Evolutionary conservation across 2,329 filamentous ascomycete genomes (phyloP), one percentile per base, ranked within the genome.

Genomic region (Colletotrichum sp.): DNA sequence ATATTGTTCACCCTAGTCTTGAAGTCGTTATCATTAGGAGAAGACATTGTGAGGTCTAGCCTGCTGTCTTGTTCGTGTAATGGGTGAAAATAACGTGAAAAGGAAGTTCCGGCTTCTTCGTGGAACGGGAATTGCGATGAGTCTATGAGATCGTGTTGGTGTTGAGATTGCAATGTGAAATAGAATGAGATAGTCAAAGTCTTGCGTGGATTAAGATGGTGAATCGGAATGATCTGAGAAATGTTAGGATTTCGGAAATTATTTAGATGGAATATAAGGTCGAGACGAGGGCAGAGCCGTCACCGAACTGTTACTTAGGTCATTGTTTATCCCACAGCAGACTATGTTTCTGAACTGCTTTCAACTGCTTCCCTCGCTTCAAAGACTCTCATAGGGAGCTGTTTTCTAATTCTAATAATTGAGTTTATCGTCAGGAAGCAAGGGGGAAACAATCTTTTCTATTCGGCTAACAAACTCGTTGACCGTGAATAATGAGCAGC

Each of bases 181-280:
- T 1, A 3, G 6, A 1, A 5, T 21, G 6, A 7, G 10, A 21
- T 13, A 52, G 10, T 2, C 4, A 7, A 7, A 21, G n/a, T 0
- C 43, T 21, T 13, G n/a, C 1, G 43, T 21, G 10, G 0, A 52
- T 5, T 48, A 2, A n/a, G 2, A 21, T 7, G 6, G 0, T 52
- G 2, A 7, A 7, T 52, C 7, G 6, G 10, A 52, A 52, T 52
- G 3, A 52, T 7, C 2, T 21, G 43, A 52, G 43, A 52, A 24
- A 0, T 52, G n/a, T 13, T 7, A 5, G 2, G 6, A 21, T 7
- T 13, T 13, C 10, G 43, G 4, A 6, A 13, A 7, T 21, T 4
- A 52, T 21, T 21, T 1, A 21, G n/a, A 7, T 21, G 6, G 1
- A 52, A 52, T 52, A 52, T 52, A 24, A 7, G 43, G n/a, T 52